Percentiles rank a stretch among this genome's conserved stretches.
phyloP scores from a whole-genome alignment of 2,329 filamentous ascomycete species.

The Dothideomycetidae sp. region DNA sequence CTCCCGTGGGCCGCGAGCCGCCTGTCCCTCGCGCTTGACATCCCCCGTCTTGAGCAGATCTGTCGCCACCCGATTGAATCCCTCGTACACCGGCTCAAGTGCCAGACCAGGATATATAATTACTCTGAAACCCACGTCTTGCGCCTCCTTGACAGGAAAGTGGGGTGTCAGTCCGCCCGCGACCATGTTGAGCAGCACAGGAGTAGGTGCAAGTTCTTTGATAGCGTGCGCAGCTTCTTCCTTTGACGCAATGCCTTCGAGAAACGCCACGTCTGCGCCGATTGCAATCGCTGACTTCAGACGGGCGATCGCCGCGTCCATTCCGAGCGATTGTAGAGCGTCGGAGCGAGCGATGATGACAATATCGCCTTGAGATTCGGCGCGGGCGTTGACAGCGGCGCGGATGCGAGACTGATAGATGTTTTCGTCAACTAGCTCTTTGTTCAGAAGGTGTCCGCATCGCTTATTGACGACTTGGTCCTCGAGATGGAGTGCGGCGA shows the following conservation, averaged over 20 bases:
- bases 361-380: constrained; percentile 39
- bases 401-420: constrained; percentile 43
- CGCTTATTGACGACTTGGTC: constrained; percentile 51
- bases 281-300: constrained; percentile 34
- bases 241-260: constrained; percentile 42
- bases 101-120: constrained; percentile 43
- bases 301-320: constrained; percentile 40
- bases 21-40: no score
- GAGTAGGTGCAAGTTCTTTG: constrained; percentile 33
- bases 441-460: constrained; percentile 49
- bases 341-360: constrained; percentile 53
- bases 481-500: constrained; percentile 48
- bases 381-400: constrained; percentile 39
- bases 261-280: constrained; percentile 47
- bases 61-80: constrained; percentile 17
- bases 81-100: constrained; percentile 30
- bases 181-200: constrained; percentile 44
- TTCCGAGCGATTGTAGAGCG: constrained; percentile 42
- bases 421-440: constrained; percentile 41
- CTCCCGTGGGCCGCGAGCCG: constrained; percentile 30
- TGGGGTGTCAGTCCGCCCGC: constrained; percentile 42
- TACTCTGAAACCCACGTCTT: constrained; percentile 42
- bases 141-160: constrained; percentile 38
- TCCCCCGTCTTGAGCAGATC: constrained; percentile 27
- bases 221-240: constrained; percentile 37